Evolutionary conservation across 495 filamentous ascomycete species (phyloP), one percentile per base, ranked within the genome.

Genomic region (Aspergillus cristatus): DNA sequence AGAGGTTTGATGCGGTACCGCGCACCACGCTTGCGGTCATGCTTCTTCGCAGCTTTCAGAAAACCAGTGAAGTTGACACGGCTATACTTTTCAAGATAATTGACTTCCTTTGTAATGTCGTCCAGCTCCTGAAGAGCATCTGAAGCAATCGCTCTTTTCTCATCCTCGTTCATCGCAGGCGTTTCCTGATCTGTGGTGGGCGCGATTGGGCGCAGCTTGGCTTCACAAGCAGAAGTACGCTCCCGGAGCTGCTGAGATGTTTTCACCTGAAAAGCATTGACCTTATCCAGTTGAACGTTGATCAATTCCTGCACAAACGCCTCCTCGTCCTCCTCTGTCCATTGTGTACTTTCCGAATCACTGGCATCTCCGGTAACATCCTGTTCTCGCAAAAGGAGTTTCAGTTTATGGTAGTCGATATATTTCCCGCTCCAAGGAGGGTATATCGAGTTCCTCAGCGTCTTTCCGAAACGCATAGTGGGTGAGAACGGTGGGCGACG

Each of bases 51-150:
- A 17, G 94, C 93, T 67, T 98, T 98, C 47, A 96, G 72, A 56
- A 97, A 95, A 20, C 88, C 93, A 7, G 93, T 94, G 60, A 94
- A 98, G 59, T 98, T 98, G 61, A 95, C 80, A 16, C 82, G 85
- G 54, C 85, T 91, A 62, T 89, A 98, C 55, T 88, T 94, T 57
- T 94, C 86, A 41, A 98, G 67, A 60, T 94, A 84, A 55, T 82
- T 93, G 48, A 89, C 82, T 59, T 98, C 89, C 53, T 83, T 81
- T 13, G 83, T 86, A 55, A 98, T 91, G 12, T 54, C 51, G 54
- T 97, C 93, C 28, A 98, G 71, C 56, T 96, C 86, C 25, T 69
- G 50, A 41, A 89, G 67, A 24, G 85, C 76, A 47, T 84, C 76
- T 29, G 79, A 75, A 28, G 93, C 71, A 29, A 74, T 58, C 26